Conservation (phyloP, 257 asterid species). For the Solanum gandarillasii region DNA sequence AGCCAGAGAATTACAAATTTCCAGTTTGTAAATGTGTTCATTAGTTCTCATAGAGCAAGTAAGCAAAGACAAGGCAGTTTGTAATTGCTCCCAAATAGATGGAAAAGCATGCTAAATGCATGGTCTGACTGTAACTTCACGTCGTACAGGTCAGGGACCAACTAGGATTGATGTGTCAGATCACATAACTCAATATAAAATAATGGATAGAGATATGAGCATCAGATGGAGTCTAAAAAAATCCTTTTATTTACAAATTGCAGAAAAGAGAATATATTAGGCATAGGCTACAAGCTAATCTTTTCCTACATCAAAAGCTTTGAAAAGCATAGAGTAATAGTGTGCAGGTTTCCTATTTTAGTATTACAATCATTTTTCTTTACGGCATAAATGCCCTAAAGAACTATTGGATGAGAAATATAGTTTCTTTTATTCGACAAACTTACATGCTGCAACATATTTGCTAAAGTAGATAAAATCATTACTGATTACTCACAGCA, state of each 20-base stretch:
- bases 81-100: background rate
- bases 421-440: background rate
- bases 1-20: background rate
- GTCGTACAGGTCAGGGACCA: background rate
- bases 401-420: background rate
- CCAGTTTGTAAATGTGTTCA: background rate
- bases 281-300: background rate
- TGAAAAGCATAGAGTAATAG: background rate
- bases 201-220: background rate
- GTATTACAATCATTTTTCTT: background rate
- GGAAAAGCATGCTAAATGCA: background rate
- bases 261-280: background rate
- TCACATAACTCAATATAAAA: background rate
- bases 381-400: background rate
- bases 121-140: background rate
- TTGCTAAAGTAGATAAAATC: background rate
- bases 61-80: background rate
- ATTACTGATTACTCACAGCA: conserved; percentile 51
- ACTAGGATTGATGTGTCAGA: background rate
- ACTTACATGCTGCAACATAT: background rate
- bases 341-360: background rate
- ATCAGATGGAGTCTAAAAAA: background rate
- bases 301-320: background rate
- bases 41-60: background rate
- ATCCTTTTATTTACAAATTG: background rate